Percentiles rank a stretch among this genome's conserved stretches.
These are phyloP conservation scores for Sarocladium kiliense DNA, from an alignment of 2,329 filamentous ascomycete species.

Conservation along the genomic window DNA sequence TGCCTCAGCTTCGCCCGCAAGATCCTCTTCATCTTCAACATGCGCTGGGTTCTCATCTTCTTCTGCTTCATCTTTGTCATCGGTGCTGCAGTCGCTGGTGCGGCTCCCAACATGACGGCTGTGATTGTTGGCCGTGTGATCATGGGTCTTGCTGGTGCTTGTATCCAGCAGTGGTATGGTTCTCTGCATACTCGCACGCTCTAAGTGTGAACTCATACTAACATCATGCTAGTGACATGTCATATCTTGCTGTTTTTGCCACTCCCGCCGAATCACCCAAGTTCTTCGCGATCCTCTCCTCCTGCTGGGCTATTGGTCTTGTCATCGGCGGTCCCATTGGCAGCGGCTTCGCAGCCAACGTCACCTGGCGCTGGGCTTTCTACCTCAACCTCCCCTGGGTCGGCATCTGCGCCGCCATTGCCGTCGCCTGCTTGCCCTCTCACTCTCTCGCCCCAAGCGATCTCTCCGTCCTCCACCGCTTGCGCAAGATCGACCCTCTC, in stretches of 20 bases:
- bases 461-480: conserved; percentile 13
- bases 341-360: conserved; percentile 28
- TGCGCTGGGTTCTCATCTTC: conserved; percentile 20
- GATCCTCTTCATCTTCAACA: conserved; percentile 25
- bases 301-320: conserved; percentile 19
- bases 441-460: conserved; percentile 18
- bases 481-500: conserved; percentile 25
- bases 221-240: conserved; percentile 10
- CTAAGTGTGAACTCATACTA: not conserved
- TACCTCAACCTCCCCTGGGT: conserved; percentile 47
- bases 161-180: conserved; percentile 26
- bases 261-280: conserved; percentile 18
- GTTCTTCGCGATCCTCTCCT: conserved; percentile 21
- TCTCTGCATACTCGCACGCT: not conserved
- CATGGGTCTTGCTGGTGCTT: conserved; percentile 24
- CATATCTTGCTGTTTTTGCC: conserved; percentile 22
- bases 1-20: conserved; percentile 27
- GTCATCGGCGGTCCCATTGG: conserved; percentile 19
- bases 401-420: conserved; percentile 32
- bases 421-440: conserved; percentile 38
- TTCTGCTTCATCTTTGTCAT: conserved; percentile 22
- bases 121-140: conserved; percentile 27
- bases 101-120: conserved; percentile 21
- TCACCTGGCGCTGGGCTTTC: conserved; percentile 41
- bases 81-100: conserved; percentile 23